Base-by-base conservation (phyloP, 441 rosid genomes). In the Populus hybrid region DNA sequence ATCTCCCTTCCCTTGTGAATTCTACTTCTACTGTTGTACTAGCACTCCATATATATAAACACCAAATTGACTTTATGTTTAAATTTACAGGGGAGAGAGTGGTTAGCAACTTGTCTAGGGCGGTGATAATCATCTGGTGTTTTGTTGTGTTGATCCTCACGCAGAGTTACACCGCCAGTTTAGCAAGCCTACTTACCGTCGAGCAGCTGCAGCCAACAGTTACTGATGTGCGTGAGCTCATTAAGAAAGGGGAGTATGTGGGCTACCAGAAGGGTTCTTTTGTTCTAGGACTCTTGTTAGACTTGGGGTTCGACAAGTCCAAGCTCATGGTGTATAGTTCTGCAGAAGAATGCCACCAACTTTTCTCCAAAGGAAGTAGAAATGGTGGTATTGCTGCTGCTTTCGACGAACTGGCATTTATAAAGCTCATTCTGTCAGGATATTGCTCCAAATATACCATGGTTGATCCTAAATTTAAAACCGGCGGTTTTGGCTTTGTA, bases 91-190 rank as follows among this genome's bases (percentile, higher is more conserved):
- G 46, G 73, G 73, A 67, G 71, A 78, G 34, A 75, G 80, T 90
- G 71, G 80, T 78, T 53, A 90, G 89, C 80, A 80, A 85, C 65
- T 77, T 83, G 85, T 79, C 88, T 0, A 82, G 91, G 71, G 78
- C 66, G 69, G 88, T 92, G 69, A 81, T 87, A 20, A 79, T 88
- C 10, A 73, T 92, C 26, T 92, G 92, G 93, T 82, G 82, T 69
- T 90, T 92, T 57, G 92, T 90, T 70, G 82, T 89, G 18, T 83
- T 92, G 10, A 87, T 90, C 21, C 78, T 92, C 28, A 85, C 84
- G 0, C 93, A 91, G 74, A 88, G 90, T 53, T 91, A 91, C 80
- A 88, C 93, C 0, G 93, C 93, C 4, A 88, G 91, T 57, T 81
- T 91, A 28, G 72, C 89, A 0, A 86, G 93, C 4, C 88, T 86